These are phyloP conservation scores for Syzygium oleosum DNA, from an alignment of 345 rosid genomes.

Conservation along the genomic window DNA sequence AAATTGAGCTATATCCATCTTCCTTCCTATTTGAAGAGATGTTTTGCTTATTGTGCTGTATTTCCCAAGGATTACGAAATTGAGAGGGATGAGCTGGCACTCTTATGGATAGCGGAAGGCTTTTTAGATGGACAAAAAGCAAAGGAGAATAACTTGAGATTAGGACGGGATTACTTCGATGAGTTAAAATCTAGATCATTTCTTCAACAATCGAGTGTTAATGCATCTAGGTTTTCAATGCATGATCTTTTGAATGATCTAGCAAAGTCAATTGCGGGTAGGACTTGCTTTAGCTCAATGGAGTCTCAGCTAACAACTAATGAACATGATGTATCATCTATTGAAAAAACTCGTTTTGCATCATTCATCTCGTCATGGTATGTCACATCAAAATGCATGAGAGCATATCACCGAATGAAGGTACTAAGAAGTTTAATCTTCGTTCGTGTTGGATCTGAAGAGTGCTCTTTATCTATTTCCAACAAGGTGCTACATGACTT, in stretches of 20 bases:
- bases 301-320: background rate
- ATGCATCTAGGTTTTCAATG: background rate
- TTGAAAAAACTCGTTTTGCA: background rate
- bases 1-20: background rate
- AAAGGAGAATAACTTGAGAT: background rate
- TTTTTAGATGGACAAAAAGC: background rate
- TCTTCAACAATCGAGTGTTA: background rate
- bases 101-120: background rate
- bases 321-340: background rate
- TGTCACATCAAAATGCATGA: background rate
- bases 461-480: background rate
- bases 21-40: background rate
- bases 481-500: background rate
- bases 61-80: background rate
- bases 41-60: background rate
- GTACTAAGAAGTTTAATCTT: background rate
- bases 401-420: background rate
- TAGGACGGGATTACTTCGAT: background rate
- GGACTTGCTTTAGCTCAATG: background rate
- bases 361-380: rapidly evolving
- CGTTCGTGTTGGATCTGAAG: rapidly evolving
- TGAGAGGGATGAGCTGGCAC: background rate
- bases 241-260: background rate
- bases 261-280: background rate
- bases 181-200: background rate